Base-by-base conservation (phyloP, 1,284 basidiomycete genomes). In the Wallemia ichthyophaga region DNA sequence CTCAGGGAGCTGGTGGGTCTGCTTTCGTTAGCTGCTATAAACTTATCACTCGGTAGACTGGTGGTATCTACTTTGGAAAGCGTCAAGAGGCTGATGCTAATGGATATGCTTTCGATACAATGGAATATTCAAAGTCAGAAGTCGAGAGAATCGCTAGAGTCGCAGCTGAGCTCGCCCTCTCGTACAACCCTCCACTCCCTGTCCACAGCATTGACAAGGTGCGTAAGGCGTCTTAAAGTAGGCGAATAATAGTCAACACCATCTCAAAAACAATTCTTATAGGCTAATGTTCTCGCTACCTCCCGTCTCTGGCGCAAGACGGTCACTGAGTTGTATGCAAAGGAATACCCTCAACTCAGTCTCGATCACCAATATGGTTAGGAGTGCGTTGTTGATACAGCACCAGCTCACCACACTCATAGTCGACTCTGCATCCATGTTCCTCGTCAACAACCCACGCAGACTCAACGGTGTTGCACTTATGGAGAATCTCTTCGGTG, bases 341-440 rank as follows among this genome's bases (percentile, higher is more conserved):
- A 76, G 33, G 89, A 95, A 70, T 94, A 83, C 71, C 87, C 89
- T 11, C 80, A 88, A 66, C 71, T 95, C 48, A 75, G 78, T 65
- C 71, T 91, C 58, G 82, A 89, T 68, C 92, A 99, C 71, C 80
- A 84, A 9, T 56, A 56, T 24, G 55, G 55, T 56, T 11, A 17
- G 55, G 7, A 5, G 13, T 11, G 3, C n/a, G 7, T 5, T 5
- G 13, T 21, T 15, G 3, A 48, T 21, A 19, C 5, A 11, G n/a
- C 5, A 3, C n/a, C n/a, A 3, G 13, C 5, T 19, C n/a, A 17
- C 7, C n/a, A 5, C 37, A 2, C 65, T 66, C 64, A 77, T 96
- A 62, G 89, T 98, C 61, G 94, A 99, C 72, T 85, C 89, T 2
- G 89, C 92, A 0, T 82, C 91, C 17, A 98, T 99, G 94, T 71